Evolutionary conservation across 1,284 basidiomycete species (phyloP).

Genomic region (Fistulina hepatica): DNA sequence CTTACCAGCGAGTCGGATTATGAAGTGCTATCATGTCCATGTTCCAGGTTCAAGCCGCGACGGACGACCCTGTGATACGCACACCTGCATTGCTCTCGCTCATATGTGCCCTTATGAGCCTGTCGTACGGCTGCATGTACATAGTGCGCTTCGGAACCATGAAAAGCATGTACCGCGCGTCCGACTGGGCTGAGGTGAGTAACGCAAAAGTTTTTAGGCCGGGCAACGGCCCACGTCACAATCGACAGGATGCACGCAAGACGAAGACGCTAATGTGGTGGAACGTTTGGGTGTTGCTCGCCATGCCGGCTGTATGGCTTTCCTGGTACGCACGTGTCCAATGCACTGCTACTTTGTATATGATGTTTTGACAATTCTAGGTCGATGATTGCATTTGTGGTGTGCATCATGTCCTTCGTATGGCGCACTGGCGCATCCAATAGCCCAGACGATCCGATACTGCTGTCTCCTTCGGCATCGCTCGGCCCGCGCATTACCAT

Average conservation of each 20-base stretch:
- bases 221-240: background rate
- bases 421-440: slow-evolving; percentile 53
- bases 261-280: slow-evolving; percentile 56
- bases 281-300: slow-evolving; percentile 73
- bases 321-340: slow-evolving; percentile 37
- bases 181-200: slow-evolving; percentile 63
- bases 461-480: slow-evolving; percentile 23
- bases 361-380: slow-evolving; percentile 19
- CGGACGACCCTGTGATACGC: slow-evolving; percentile 52
- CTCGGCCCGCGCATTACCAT: slow-evolving; percentile 48
- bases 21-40: slow-evolving; percentile 61
- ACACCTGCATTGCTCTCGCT: slow-evolving; percentile 58
- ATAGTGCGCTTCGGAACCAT: slow-evolving; percentile 70
- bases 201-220: background rate
- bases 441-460: slow-evolving; percentile 30
- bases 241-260: slow-evolving; percentile 51
- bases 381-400: slow-evolving; percentile 61
- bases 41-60: slow-evolving; percentile 55
- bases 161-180: slow-evolving; percentile 66
- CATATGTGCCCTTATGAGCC: slow-evolving; percentile 58
- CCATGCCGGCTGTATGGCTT: slow-evolving; percentile 66
- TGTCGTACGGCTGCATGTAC: slow-evolving; percentile 68
- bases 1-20: background rate
- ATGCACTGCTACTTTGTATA: background rate
- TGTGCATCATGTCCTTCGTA: slow-evolving; percentile 58